Percentiles rank a stretch among this genome's conserved stretches.
Evolutionary conservation across 129 eudicot species (phyloP).

Genomic region (Tanacetum coccineum): DNA sequence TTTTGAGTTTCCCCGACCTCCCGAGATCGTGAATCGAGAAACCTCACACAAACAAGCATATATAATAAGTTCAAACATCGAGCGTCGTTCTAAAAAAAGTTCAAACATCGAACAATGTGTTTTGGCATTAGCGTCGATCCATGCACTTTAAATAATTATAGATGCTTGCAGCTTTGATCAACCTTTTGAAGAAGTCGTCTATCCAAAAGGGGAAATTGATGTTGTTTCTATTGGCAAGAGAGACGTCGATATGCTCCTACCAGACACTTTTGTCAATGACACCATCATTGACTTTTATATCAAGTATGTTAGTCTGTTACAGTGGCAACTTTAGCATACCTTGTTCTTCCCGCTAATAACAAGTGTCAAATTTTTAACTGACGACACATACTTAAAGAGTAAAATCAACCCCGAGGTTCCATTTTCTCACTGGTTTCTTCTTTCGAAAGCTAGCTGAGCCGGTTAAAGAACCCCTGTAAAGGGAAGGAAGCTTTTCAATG

Average conservation of each 20-base stretch:
- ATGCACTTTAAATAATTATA: neutral
- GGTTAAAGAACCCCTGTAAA: slow-evolving; percentile 75
- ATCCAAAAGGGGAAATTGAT: slow-evolving; percentile 93
- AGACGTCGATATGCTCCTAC: slow-evolving; percentile 81
- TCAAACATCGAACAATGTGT: neutral
- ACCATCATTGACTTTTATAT: slow-evolving; percentile 97
- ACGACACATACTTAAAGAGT: slow-evolving; percentile 64
- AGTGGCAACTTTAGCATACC: too few relatives aligned
- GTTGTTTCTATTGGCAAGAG: slow-evolving; percentile 82
- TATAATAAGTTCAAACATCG: too few relatives aligned
- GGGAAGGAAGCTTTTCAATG: slow-evolving; percentile 85
- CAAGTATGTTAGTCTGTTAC: slow-evolving; percentile 42
- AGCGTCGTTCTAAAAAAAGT: too few relatives aligned
- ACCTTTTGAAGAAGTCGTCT: slow-evolving; percentile 75
- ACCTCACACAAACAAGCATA: too few relatives aligned
- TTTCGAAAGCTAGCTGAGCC: slow-evolving; percentile 92
- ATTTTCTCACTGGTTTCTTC: slow-evolving; percentile 88
- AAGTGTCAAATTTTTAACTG: slow-evolving; percentile 5
- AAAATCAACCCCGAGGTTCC: slow-evolving; percentile 53
- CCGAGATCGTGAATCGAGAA: too few relatives aligned
- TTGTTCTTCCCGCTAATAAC: too few relatives aligned
- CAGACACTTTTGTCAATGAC: slow-evolving; percentile 87
- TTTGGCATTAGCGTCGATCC: neutral
- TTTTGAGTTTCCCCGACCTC: too few relatives aligned
- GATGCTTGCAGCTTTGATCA: slow-evolving; percentile 47